Evolutionary conservation across 2,329 filamentous ascomycete species (phyloP).

Genomic region (Onygenales sp.): DNA sequence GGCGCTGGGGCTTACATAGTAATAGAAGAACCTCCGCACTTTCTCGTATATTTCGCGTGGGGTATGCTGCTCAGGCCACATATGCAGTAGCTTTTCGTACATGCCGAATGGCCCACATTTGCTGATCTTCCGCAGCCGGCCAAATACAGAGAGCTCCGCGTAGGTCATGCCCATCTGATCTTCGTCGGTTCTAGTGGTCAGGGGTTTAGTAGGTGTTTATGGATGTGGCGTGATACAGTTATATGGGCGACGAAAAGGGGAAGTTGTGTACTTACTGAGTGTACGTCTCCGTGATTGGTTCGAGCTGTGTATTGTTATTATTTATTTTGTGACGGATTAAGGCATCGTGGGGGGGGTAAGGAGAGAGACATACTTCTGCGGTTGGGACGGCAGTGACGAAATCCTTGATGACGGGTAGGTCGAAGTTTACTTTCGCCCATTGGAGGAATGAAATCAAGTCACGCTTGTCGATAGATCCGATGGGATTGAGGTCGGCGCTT

Average conservation of each 20-base stretch:
- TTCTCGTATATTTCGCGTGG: constrained; percentile 20
- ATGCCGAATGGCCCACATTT: constrained; percentile 45
- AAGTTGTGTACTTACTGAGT: constrained; percentile 26
- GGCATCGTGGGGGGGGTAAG: background rate
- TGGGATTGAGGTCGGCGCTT: constrained; percentile 49
- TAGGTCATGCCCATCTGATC: constrained; percentile 42
- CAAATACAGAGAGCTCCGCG: constrained; percentile 42
- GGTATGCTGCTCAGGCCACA: constrained; percentile 28
- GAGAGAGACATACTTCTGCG: constrained; percentile 29
- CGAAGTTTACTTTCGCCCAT: constrained; percentile 51
- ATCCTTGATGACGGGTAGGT: constrained; percentile 40
- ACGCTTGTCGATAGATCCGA: constrained; percentile 47
- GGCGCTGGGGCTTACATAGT: constrained; percentile 2
- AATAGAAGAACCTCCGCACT: constrained; percentile 30
- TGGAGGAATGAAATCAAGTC: constrained; percentile 60
- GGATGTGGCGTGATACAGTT: background rate
- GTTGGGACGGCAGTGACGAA: constrained; percentile 55
- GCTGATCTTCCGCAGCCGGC: constrained; percentile 42
- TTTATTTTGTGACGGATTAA: background rate
- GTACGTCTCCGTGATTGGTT: constrained; percentile 55
- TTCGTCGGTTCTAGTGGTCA: constrained; percentile 36
- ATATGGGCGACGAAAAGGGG: background rate
- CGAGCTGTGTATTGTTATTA: constrained; percentile 31
- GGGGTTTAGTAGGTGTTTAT: background rate
- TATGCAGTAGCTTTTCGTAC: constrained; percentile 41